Evolutionary conservation across 371 early-diverging fungal species (phyloP), one percentile per base, ranked within the genome.

Genomic region (Saksenaea oblongispora): DNA sequence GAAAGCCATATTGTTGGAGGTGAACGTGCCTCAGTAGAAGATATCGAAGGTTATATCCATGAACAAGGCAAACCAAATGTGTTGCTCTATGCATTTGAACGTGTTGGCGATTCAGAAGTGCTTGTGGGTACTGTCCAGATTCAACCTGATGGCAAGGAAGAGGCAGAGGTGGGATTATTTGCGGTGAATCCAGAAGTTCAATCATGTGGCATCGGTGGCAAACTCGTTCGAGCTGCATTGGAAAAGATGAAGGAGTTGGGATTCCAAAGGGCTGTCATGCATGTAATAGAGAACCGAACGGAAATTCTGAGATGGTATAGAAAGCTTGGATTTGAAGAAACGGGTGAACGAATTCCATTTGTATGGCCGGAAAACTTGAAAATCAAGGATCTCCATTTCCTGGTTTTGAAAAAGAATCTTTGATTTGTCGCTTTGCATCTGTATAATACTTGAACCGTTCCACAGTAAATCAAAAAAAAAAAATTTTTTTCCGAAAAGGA

Each of bases 161-260:
- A 70, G 54, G 51, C 51, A n/a, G 76, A 75, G 58, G 54, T 84
- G 13, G 83, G 85, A 1, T 67, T 84, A 14, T 78, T 86, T 42
- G 75, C 83, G 31, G 85, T 86, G 11, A 66, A 76, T 13, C 86
- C 83, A 24, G 22, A 67, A 0, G 71, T 74, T 34, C 84, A 86
- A 67, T 83, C 84, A 7, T 67, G 78, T 14, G 86, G 86, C 22
- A 80, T 84, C 41, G 86, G 86, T 17, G 78, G 82, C 57, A 75
- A 75, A 44, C 70, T 86, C 1, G 60, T 86, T n/a, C 78, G 81
- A 41, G 68, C 71, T 27, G 78, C 78, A 1, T 57, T 83, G 60
- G 56, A 54, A 1, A 64, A 79, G 26, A 80, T 78, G 72, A 72
- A 66, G 15, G 18, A 5, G 11, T 63, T 79, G 44, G 70, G 78